Evolutionary conservation across 331 rosid genomes (phyloP), one percentile per base, ranked within the genome.

Genomic region (Ulmus americana): DNA sequence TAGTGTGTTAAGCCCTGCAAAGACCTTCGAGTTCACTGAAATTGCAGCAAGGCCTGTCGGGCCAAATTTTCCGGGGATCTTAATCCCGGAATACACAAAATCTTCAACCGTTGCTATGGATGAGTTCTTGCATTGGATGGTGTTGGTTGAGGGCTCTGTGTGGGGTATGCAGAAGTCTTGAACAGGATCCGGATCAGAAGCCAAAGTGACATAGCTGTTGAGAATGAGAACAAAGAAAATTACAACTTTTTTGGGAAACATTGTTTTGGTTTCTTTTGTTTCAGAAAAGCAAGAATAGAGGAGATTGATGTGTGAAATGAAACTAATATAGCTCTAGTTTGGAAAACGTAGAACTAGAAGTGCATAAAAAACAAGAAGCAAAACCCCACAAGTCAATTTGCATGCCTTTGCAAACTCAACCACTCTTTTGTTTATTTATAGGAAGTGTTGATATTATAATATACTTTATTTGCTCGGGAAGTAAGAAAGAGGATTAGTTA

Each of bases 151-250:
- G 5, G 73, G 59, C 39, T 54, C 63, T 51, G 75, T 69, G 68
- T 42, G 49, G 45, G 88, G 75, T 75, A 92, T 55, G 77, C 98
- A 92, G 78, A 80, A 89, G 83, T 92, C 97, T 45, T 77, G 74
- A 18, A 89, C 77, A 3, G 97, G 97, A 79, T 92, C 98, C 0
- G 98, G 95, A 48, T 92, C 98, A 59, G 98, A 87, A 70, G 86
- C 95, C 41, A 68, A 16, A 63, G 42, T 71, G n/a, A 64, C 74
- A 57, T 62, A 67, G 50, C 35, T 71, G 51, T 64, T 72, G 77
- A 77, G 59, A 52, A 83, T 10, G 62, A 79, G 15, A 28, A 76
- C 7, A 68, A 78, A 55, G 4, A 82, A 43, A 39, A 76, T 14
- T 16, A 43, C 2, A 42, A 59, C 2, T 39, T 55, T 45, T 58